These are phyloP conservation scores for Pyrrhoderma noxium DNA, from an alignment of 1,284 basidiomycete genomes.

Conservation along the genomic window DNA sequence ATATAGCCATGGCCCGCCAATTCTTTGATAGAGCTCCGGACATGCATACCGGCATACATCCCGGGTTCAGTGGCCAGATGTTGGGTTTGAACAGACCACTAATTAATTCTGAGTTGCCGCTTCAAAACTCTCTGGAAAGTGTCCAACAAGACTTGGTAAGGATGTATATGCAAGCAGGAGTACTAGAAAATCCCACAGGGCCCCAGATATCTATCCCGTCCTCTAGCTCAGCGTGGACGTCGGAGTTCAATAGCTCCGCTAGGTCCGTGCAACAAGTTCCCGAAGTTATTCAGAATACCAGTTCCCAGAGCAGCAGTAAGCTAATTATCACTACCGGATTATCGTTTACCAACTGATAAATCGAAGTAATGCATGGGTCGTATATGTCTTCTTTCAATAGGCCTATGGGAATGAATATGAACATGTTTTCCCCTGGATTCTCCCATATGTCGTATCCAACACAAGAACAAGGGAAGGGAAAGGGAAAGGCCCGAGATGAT, in stretches of 20 bases:
- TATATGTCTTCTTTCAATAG: conserved; percentile 33
- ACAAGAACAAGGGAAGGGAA: conserved; percentile 45
- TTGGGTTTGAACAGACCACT: not conserved
- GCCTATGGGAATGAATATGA: conserved; percentile 24
- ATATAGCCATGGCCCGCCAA: conserved; percentile 67
- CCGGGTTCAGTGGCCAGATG: not conserved
- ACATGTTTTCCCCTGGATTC: conserved; percentile 29
- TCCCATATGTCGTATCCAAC: conserved; percentile 25
- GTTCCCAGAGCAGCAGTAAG: too few species aligned
- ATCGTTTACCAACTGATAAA: too few species aligned
- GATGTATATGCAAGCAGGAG: conserved; percentile 10
- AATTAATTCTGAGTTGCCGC: conserved; percentile 19
- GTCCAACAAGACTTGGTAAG: conserved; percentile 16
- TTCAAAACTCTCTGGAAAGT: conserved; percentile 13
- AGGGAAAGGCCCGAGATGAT: conserved; percentile 65
- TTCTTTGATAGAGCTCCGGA: conserved; percentile 54
- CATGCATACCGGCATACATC: conserved; percentile 23
- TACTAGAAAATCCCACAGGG: conserved; percentile 22
- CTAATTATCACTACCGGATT: too few species aligned
- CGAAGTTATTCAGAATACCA: too few species aligned
- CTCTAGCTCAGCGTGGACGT: conserved; percentile 32
- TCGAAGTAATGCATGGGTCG: conserved; percentile 22
- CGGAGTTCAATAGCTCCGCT: conserved; percentile 37
- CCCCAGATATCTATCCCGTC: conserved; percentile 14
- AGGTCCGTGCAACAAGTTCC: not conserved